Evolutionary conservation across 768 basidiomycete species (phyloP), one percentile per base, ranked within the genome.

Genomic region (Trametes elegans): DNA sequence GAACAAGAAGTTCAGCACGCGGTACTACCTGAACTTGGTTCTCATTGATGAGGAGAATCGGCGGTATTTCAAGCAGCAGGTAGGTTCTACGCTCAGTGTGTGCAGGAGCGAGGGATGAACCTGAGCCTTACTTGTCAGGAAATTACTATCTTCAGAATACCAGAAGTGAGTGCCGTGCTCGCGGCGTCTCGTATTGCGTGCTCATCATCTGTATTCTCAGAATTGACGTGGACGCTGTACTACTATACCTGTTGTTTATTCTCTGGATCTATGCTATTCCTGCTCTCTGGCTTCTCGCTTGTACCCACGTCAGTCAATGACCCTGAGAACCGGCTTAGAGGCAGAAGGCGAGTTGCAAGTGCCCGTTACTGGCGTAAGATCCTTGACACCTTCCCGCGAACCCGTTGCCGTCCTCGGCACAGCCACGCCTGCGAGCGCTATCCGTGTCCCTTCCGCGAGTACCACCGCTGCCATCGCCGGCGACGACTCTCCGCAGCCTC

Each of bases 41-140:
- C 81, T 98, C 50, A 93, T 98, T 49, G 97, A 98, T 69, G 95
- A 98, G 69, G 96, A 98, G 78, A 98, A 98, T 72, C 79, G 96
- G 64, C 79, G 96, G 60, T 98, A 97, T 73, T 98, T 98, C 74
- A 97, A 98, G 74, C 94, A 97, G 71, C 93, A 95, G 83, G 90
- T 85, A 31, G 28, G 74, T 64, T 3, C 23, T 6, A 10, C 5
- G 39, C 40, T 13, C 19, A 19, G 21, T 14, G 7, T 7, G 28
- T 28, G 27, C n/a, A 29, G 45, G 43, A 31, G 35, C 9, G 3
- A 11, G 10, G 11, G 24, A 7, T 28, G 14, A 9, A 6, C n/a
- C 16, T 13, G 26, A 11, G 5, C 3, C 26, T 24, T 35, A 36
- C 8, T 6, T 8, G 52, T 7, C 64, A 87, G 82, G 89, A 93